These are phyloP conservation scores for Ustilago loliicola DNA, from an alignment of 1,284 basidiomycete genomes.

Conservation along the genomic window DNA sequence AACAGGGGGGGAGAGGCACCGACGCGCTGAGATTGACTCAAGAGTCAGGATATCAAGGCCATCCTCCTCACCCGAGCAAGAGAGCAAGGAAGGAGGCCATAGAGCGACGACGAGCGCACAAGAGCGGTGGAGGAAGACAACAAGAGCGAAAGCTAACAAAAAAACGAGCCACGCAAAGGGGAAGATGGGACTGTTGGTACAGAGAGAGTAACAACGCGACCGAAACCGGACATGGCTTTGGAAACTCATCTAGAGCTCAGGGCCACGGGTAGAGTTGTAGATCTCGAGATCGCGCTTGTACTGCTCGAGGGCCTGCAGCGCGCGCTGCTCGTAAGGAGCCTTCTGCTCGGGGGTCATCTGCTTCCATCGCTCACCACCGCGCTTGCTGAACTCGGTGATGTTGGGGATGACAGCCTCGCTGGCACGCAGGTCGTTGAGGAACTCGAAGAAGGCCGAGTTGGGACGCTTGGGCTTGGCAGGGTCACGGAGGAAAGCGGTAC, in stretches of 20 bases:
- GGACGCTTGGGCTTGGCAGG: slow-evolving; percentile 63
- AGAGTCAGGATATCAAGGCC: slow-evolving; percentile 2
- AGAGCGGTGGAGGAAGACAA: neutral
- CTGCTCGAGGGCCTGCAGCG: slow-evolving; percentile 46
- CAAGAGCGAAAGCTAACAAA: neutral
- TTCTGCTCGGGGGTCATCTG: slow-evolving; percentile 52
- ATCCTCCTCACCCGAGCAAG: neutral
- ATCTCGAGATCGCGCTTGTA: slow-evolving; percentile 55
- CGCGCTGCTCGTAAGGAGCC: slow-evolving; percentile 55
- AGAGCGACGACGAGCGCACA: slow-evolving; percentile 6
- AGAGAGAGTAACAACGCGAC: slow-evolving; percentile 5
- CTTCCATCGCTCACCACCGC: slow-evolving; percentile 59
- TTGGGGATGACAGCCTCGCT: slow-evolving; percentile 36
- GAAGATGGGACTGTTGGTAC: slow-evolving; percentile 19
- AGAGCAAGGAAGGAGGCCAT: neutral
- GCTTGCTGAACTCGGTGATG: slow-evolving; percentile 52
- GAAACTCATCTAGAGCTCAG: slow-evolving; percentile 28
- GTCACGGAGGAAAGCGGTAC: slow-evolving; percentile 56
- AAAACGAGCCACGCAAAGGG: neutral
- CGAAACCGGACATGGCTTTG: neutral
- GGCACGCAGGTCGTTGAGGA: slow-evolving; percentile 57
- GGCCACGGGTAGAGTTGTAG: slow-evolving; percentile 44
- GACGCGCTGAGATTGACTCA: slow-evolving; percentile 4
- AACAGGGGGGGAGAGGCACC: neutral
- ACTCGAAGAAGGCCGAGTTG: slow-evolving; percentile 61